Percentiles rank a stretch among this genome's conserved stretches.
Conservation (phyloP, 768 basidiomycete genomes). For the Dictyophora rubrovolvata region DNA sequence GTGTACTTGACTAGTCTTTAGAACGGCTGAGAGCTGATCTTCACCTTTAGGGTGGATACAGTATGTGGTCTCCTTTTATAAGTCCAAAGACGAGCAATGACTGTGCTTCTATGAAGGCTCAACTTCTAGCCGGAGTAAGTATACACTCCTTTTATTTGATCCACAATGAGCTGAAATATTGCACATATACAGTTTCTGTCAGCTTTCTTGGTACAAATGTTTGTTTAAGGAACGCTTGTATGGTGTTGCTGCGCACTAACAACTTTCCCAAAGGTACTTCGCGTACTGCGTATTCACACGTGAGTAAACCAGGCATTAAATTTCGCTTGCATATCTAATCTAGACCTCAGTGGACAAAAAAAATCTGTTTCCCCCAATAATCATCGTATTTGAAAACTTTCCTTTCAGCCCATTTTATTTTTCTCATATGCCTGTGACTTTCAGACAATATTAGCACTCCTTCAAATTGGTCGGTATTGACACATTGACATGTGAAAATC, state of each 20-base stretch:
- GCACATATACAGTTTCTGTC: not conserved
- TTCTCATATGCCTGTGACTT: not conserved
- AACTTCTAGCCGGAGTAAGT: not conserved
- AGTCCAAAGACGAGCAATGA: not conserved
- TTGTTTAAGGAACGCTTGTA: not conserved
- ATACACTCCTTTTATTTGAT: not conserved
- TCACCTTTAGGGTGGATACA: not conserved
- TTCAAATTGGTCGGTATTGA: not conserved
- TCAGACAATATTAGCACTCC: not conserved
- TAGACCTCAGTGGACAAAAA: not conserved
- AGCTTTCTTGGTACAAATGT: not conserved
- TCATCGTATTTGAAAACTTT: not conserved
- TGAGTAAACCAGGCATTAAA: not conserved
- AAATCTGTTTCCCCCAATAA: not conserved
- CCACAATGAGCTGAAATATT: not conserved
- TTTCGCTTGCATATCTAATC: not conserved
- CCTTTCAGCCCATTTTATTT: not conserved
- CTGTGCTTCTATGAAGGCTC: not conserved
- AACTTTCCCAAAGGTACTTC: not conserved
- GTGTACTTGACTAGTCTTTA: not conserved
- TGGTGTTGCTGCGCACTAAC: not conserved
- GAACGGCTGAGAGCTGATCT: not conserved
- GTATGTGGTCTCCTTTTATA: not conserved
- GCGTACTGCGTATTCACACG: not conserved
- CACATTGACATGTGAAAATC: not conserved